These are phyloP conservation scores for Cyanidiococcus yangmingshanensis DNA, from an alignment of 23 red algal genomes.

Conservation along the genomic window DNA sequence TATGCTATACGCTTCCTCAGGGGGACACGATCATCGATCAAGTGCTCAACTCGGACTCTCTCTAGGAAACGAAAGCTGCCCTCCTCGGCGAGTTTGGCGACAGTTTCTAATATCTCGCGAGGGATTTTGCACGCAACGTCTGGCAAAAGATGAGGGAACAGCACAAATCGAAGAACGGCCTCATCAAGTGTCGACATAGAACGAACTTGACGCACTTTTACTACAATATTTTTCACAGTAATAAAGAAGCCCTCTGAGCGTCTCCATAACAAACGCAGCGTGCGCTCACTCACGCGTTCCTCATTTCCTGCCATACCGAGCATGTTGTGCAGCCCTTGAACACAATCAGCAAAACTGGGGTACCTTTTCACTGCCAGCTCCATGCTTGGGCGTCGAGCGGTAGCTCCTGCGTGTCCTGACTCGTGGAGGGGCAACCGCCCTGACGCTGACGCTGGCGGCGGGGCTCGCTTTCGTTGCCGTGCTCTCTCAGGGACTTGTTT, in stretches of 20 bases:
- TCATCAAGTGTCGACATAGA: neutral
- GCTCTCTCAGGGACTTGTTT: too few relatives aligned
- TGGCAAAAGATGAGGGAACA: neutral
- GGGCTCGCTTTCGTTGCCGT: too few relatives aligned
- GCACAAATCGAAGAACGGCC: neutral
- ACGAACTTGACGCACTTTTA: neutral
- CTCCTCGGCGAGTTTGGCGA: neutral
- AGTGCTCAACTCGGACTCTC: neutral
- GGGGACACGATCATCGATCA: neutral
- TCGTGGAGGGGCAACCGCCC: too few relatives aligned
- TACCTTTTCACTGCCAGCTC: too few relatives aligned
- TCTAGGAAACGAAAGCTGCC: neutral
- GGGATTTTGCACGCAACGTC: neutral
- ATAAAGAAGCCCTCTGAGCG: neutral
- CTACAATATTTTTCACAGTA: neutral
- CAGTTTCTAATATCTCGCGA: neutral
- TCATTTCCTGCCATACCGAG: neutral
- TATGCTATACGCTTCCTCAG: neutral
- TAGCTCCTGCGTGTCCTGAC: too few relatives aligned
- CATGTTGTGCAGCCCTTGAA: neutral
- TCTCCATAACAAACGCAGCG: constrained; percentile 1
- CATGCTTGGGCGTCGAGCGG: too few relatives aligned
- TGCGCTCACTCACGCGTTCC: neutral
- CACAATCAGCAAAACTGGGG: neutral
- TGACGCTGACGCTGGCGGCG: too few relatives aligned